Conservation (phyloP, 345 rosid genomes). For the Erucastrum elatum region DNA sequence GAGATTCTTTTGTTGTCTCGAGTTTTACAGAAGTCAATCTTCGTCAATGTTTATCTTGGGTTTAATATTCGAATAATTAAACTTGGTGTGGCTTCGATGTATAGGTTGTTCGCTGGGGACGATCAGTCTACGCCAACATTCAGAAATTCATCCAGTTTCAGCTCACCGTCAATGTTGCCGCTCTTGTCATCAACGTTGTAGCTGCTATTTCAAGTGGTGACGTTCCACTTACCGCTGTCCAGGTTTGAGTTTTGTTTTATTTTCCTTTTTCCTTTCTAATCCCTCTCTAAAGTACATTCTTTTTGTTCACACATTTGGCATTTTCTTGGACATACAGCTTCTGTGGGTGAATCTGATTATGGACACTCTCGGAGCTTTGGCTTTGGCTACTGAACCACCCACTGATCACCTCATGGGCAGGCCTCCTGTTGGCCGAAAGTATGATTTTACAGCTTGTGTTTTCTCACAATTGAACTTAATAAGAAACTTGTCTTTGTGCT, state of each 20-base stretch:
- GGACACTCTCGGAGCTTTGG: slow-evolving; percentile 99
- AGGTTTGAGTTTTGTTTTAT: slow-evolving; percentile 49
- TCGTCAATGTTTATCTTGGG: background rate
- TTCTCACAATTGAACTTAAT: background rate
- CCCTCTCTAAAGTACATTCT: background rate
- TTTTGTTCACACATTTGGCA: background rate
- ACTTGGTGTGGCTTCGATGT: slow-evolving; percentile 22
- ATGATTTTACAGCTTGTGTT: slow-evolving; percentile 13
- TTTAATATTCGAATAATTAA: background rate
- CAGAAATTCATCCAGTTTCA: slow-evolving; percentile 99
- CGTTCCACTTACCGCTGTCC: slow-evolving; percentile 96
- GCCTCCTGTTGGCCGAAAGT: slow-evolving; percentile 97
- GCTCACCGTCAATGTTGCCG: slow-evolving; percentile 94
- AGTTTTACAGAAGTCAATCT: background rate
- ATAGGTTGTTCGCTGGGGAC: slow-evolving; percentile 98
- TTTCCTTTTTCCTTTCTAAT: background rate
- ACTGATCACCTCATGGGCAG: slow-evolving; percentile 90
- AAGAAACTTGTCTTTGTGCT: slow-evolving; percentile 21
- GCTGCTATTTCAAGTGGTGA: slow-evolving; percentile 95
- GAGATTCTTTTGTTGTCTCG: background rate
- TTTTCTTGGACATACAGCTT: slow-evolving; percentile 50
- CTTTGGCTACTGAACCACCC: slow-evolving; percentile 99
- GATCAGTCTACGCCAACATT: slow-evolving; percentile 97
- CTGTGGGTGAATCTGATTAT: slow-evolving; percentile 97
- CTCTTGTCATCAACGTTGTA: slow-evolving; percentile 84